A percentile compares a stretch with the other conserved stretches of the same genome.
Evolutionary conservation across 345 rosid genomes (phyloP).

Genomic region (Boechera retrofracta): DNA sequence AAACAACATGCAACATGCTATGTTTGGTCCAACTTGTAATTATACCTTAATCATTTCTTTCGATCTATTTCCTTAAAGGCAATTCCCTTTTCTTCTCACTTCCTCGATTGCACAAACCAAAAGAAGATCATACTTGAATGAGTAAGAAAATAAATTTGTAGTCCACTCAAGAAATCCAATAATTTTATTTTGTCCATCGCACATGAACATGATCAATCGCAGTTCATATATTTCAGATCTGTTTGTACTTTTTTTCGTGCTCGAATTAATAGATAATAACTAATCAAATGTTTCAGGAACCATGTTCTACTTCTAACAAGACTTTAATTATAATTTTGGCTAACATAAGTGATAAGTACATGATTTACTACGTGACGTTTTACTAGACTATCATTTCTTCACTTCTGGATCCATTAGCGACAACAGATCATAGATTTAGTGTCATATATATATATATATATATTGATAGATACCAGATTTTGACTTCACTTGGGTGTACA

Average conservation of each 20-base stretch:
- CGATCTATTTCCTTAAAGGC: conserved; percentile 52
- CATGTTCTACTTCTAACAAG: conserved; percentile 11
- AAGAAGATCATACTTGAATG: conserved; percentile 8
- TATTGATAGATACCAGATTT: conserved; percentile 11
- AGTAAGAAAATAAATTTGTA: conserved; percentile 17
- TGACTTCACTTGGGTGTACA: conserved; percentile 32
- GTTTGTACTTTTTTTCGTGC: not conserved
- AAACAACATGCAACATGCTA: conserved; percentile 49
- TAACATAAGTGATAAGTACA: not conserved
- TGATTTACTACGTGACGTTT: not conserved
- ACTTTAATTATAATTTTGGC: not conserved
- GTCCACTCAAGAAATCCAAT: conserved; percentile 26
- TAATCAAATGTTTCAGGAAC: not conserved
- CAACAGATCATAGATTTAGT: conserved; percentile 2
- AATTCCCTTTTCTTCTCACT: conserved; percentile 43
- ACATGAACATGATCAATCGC: not conserved
- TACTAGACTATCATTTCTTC: not conserved
- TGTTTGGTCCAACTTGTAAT: conserved; percentile 52
- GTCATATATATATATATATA: conserved; percentile 1
- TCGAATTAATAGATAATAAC: not conserved
- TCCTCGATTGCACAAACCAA: conserved; percentile 34
- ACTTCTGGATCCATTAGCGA: not conserved
- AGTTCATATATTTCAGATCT: not conserved
- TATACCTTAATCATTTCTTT: conserved; percentile 62
- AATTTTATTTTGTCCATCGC: not conserved